phyloP scores from a whole-genome alignment of 140 eudicot genomes.

The Stevia rebaudiana region DNA sequence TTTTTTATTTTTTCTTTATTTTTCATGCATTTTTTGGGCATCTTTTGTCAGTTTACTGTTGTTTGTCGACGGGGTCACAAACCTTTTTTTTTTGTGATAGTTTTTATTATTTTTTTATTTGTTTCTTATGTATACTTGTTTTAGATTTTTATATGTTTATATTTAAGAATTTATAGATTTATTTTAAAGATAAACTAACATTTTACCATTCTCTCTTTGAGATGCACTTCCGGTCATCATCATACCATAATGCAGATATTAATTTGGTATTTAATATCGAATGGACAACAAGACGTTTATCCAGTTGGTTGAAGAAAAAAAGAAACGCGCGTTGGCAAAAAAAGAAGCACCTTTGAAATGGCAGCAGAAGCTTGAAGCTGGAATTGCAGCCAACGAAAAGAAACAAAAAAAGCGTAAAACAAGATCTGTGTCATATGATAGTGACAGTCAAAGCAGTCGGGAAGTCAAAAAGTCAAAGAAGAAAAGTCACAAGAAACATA shows the following conservation, averaged over 20 bases:
- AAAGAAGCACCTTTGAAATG: slow-evolving; percentile 96
- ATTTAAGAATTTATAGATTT: neutral
- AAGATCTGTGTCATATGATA: slow-evolving; percentile 54
- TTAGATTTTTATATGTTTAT: too few species aligned
- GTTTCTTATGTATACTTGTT: too few species aligned
- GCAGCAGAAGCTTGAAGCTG: slow-evolving; percentile 97
- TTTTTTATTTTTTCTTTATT: too few species aligned
- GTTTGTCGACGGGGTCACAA: too few species aligned
- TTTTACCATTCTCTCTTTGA: slow-evolving; percentile 82
- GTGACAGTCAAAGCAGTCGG: slow-evolving; percentile 37
- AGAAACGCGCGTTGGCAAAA: slow-evolving; percentile 65
- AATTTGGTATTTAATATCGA: slow-evolving; percentile 43
- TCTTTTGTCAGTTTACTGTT: too few species aligned
- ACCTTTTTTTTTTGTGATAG: too few species aligned
- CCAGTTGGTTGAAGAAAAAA: slow-evolving; percentile 94
- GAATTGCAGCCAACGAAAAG: slow-evolving; percentile 65
- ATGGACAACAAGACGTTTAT: slow-evolving; percentile 94
- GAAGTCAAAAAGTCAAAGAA: slow-evolving; percentile 40
- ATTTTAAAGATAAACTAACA: slow-evolving; percentile 65
- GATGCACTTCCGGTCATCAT: slow-evolving; percentile 96
- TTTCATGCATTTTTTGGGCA: too few species aligned
- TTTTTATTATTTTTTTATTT: too few species aligned
- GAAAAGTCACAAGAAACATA: slow-evolving; percentile 56
- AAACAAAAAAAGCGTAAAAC: slow-evolving; percentile 60
- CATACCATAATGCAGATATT: slow-evolving; percentile 94